phyloP scores from a whole-genome alignment of 441 rosid species.

The Cnidoscolus chayamansa region DNA sequence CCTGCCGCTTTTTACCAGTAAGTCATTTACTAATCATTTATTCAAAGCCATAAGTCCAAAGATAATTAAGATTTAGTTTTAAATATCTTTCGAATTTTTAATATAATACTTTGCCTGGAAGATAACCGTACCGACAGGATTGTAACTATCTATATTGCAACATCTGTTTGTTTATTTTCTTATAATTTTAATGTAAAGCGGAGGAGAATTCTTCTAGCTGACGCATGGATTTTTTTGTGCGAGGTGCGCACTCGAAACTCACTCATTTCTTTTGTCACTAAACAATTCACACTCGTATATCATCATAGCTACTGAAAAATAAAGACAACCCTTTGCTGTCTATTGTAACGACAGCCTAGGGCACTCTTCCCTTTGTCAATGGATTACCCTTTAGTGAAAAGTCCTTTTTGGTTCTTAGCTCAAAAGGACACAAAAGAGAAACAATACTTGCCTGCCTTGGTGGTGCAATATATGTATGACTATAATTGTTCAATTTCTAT shows the following conservation, averaged over 20 bases:
- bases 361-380: background rate
- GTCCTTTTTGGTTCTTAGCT: conserved; percentile 1
- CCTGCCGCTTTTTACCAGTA: conserved; percentile 59
- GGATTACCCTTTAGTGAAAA: background rate
- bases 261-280: conserved; percentile 24
- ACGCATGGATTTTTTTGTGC: conserved; percentile 28
- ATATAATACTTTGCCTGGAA: conserved; percentile 36
- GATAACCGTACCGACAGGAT: conserved; percentile 16
- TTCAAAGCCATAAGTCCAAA: background rate
- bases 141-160: background rate
- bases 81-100: background rate
- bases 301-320: conserved; percentile 25
- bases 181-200: background rate
- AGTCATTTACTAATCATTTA: conserved; percentile 16
- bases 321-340: conserved; percentile 15
- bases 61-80: background rate
- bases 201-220: conserved; percentile 30
- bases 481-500: too few relatives aligned
- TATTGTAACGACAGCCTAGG: background rate
- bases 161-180: background rate
- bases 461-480: too few relatives aligned
- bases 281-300: conserved; percentile 3
- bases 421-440: background rate
- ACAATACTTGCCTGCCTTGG: too few relatives aligned
- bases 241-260: conserved; percentile 30